phyloP scores from a whole-genome alignment of 139 green algal genomes.

The Spirogloea muscicola region DNA sequence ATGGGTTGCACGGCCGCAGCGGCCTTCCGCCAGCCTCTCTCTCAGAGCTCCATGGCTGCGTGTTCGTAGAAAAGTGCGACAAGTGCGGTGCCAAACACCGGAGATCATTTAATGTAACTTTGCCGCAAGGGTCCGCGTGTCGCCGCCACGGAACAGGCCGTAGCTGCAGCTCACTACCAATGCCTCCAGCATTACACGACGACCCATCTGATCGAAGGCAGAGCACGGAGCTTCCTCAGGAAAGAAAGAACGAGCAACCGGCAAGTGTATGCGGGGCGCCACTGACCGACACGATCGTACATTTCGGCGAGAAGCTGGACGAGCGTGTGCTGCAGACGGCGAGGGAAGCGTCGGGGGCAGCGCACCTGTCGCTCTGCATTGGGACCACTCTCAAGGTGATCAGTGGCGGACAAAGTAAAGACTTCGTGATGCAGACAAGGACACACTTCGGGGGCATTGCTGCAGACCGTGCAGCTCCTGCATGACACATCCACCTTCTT shows the following conservation, averaged over 20 bases:
- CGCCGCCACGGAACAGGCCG: conserved; percentile 22
- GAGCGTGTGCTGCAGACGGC: conserved; percentile 13
- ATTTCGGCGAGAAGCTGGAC: conserved; percentile 39
- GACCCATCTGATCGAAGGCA: too few species aligned
- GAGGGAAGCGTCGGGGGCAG: not conserved
- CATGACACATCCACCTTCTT: too few species aligned
- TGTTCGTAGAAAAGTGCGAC: conserved; percentile 83
- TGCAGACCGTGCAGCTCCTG: too few species aligned
- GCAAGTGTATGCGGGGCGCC: conserved; percentile 36
- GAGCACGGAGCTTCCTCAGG: too few species aligned
- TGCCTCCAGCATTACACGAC: too few species aligned
- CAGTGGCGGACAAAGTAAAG: too few species aligned
- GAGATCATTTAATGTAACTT: conserved; percentile 33
- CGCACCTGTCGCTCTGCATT: conserved; percentile 17
- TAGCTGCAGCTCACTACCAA: too few species aligned
- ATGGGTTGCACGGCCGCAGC: conserved; percentile 81
- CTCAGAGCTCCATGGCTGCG: conserved; percentile 95
- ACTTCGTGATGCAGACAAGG: too few species aligned
- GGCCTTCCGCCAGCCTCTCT: conserved; percentile 64
- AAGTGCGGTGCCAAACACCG: conserved; percentile 59
- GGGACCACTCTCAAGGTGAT: conserved; percentile 76
- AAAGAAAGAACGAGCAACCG: too few species aligned
- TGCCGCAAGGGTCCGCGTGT: conserved; percentile 12
- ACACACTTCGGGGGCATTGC: too few species aligned
- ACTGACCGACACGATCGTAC: conserved; percentile 41